phyloP scores from a whole-genome alignment of 148 eudicot species.

The Camellia lanceoleosa region DNA sequence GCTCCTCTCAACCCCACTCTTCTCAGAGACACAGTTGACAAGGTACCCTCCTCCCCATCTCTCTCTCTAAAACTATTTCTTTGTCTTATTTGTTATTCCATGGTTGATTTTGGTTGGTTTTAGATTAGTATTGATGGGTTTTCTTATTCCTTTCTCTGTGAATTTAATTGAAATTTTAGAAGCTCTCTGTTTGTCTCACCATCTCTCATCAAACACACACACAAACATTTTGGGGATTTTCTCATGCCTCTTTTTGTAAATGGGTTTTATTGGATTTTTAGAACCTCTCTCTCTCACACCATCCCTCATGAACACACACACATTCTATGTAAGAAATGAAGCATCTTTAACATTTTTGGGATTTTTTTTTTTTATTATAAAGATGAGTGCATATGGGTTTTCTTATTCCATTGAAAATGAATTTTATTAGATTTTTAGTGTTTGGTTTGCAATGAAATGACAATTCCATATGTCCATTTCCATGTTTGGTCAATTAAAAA shows the following conservation, averaged over 20 bases:
- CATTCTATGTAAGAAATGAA: too few species aligned
- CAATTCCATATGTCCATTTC: too few species aligned
- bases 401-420: too few species aligned
- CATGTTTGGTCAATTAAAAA: too few species aligned
- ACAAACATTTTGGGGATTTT: background rate
- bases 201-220: too few species aligned
- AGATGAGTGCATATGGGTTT: too few species aligned
- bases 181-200: background rate
- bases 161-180: background rate
- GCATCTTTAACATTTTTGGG: too few species aligned
- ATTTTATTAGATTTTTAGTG: too few species aligned
- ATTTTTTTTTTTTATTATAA: too few species aligned
- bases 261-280: background rate
- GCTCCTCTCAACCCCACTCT: conserved; percentile 76
- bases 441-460: too few species aligned
- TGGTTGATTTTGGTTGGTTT: background rate
- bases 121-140: background rate
- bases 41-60: conserved; percentile 43
- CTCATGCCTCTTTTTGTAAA: background rate
- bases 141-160: background rate
- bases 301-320: background rate
- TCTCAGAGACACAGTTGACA: conserved; percentile 65
- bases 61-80: background rate
- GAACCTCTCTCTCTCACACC: background rate
- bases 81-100: too few species aligned